Evolutionary conservation across 805 yeast genomes (phyloP), one percentile per base, ranked within the genome.

Genomic region (Wickerhamiella brachini): DNA sequence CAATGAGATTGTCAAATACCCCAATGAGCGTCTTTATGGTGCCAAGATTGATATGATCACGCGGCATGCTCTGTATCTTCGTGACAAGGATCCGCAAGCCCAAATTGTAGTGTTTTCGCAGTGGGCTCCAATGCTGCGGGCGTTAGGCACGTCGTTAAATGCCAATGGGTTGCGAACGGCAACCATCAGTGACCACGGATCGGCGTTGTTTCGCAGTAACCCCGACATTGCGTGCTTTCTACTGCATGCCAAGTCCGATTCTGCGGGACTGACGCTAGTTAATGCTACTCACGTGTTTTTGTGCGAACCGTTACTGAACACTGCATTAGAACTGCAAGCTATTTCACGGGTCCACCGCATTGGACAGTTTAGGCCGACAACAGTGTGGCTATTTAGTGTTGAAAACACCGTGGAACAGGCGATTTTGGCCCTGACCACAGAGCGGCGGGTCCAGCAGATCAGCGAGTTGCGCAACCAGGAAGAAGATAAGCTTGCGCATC

Each of bases 201-300:
- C 47, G 9, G 51, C 53, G 22, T 44, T 22, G 45, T 57, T 57
- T 26, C 83, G 81, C 57, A 74, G 72, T 29, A 72, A 77, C 56
- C 69, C 77, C 2, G 63, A 70, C 0, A 74, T 83, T n/a, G 85
- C 96, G 0, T 90, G 97, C 64, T 81, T 90, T 60, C 66, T 93
- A 24, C 67, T 93, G 56, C 86, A 87, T 65, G 90, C 95, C 0
- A 81, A 79, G 56, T 81, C 89, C 0, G 86, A 89, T 39, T 65
- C 67, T 2, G 69, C 96, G 13, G 98, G 98, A 0, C 70, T 93
- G 55, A 93, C 95, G 8, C 71, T 93, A 51, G 80, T 88, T 8
- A 90, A 90, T 69, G 97, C 98, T 0, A 83, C 85, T 2, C 96
- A 93, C 64, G 90, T 93, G 0, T 83, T 89, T 54, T 65, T 93